Conservation (phyloP, 78 protist genomes). For the Cavenderia fasciculata region DNA sequence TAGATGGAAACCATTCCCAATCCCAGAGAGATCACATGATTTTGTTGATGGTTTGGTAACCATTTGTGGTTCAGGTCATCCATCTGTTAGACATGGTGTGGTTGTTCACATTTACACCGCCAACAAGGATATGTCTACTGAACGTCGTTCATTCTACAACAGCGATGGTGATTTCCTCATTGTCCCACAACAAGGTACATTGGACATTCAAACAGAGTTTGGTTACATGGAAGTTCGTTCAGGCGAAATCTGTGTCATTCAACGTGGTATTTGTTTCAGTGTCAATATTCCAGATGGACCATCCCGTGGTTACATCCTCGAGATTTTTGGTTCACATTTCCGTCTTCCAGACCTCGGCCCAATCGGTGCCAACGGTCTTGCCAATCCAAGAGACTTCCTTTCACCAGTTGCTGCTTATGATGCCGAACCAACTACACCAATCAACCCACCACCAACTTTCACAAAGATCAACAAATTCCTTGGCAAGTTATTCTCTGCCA, state of each 20-base stretch:
- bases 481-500: constrained; percentile 78
- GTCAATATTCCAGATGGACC: constrained; percentile 80
- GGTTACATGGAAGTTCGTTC: constrained; percentile 90
- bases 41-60: constrained; percentile 90
- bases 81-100: constrained; percentile 86
- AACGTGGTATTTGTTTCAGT: constrained; percentile 90
- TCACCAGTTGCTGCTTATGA: constrained; percentile 93
- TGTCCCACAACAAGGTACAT: constrained; percentile 84
- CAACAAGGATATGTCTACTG: constrained; percentile 84
- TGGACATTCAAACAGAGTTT: constrained; percentile 92
- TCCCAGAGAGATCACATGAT: constrained; percentile 65
- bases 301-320: constrained; percentile 92
- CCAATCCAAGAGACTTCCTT: constrained; percentile 95
- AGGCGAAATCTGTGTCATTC: constrained; percentile 94
- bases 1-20: constrained; percentile 91
- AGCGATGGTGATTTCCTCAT: constrained; percentile 96
- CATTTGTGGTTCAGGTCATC: constrained; percentile 85
- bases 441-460: neutral
- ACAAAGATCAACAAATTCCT: constrained; percentile 85
- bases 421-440: constrained; percentile 1
- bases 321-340: constrained; percentile 92
- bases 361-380: constrained; percentile 98
- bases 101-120: constrained; percentile 90
- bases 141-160: constrained; percentile 79
- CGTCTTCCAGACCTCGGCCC: constrained; percentile 96